Base-by-base conservation (phyloP, 2,329 filamentous ascomycete species). In the Neonectria coccinea region DNA sequence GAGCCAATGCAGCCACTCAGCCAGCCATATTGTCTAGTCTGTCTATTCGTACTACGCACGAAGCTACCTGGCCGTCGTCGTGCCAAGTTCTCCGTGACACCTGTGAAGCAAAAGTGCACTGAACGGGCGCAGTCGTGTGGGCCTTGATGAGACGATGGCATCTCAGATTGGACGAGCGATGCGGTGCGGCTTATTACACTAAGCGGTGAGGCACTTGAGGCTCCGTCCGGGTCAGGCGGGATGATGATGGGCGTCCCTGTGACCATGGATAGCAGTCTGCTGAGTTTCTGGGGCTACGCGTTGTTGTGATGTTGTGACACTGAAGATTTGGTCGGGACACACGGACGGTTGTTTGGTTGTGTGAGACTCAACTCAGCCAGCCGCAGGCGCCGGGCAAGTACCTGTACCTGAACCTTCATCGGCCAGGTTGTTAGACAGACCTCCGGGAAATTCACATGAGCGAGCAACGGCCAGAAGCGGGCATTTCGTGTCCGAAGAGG, bases 181-280 rank as follows among this genome's bases (percentile, higher is more conserved):
- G 25, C 56, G 31, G 36, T 59, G 61, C 60, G 44, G 60, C 60
- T 63, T 63, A 63, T 58, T 41, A 59, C 55, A 63, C 60, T 63
- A 55, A 59, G 60, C 60, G 60, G 60, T 64, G 61, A 62, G 59
- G 47, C 59, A 56, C 45, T 62, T 53, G 59, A 56, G 51, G 61
- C 61, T 64, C 51, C 45, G 36, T 56, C n/a, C 44, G 61, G 61
- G 51, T 64, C 61, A 63, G 61, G 61, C 55, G 61, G 56, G 41
- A 59, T 50, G 59, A 62, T 45, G 47, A 44, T 45, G 59, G 29
- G 51, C 41, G 55, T 14, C 52, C 61, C 25, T 56, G 61, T 63
- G 61, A 63, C 16, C 36, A 39, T 9, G 36, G 16, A 16, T 63
- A 50, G 27, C 1, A 42, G 41, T 56, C 45, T 56, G 59, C 39